Evolutionary conservation across 75 land plant genomes (phyloP).

Genomic region (Pinus albicaulis): DNA sequence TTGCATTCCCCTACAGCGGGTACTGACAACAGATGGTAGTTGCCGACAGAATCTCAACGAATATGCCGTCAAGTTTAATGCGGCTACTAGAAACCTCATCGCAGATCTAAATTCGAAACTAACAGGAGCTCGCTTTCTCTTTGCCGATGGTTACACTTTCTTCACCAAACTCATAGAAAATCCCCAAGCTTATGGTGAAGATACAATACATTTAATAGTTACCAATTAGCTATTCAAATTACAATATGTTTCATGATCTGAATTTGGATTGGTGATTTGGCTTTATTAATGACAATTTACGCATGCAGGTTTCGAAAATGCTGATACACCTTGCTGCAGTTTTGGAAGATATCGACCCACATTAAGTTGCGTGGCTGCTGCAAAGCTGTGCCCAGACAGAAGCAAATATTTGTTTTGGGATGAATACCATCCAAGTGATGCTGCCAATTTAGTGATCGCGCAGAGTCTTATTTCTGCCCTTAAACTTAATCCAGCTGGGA

Average conservation of each 20-base stretch:
- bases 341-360: not conserved
- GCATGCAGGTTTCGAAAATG: conserved; percentile 62
- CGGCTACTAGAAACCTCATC: too few relatives aligned
- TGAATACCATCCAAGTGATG: conserved; percentile 76
- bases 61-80: too few relatives aligned
- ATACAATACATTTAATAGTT: not conserved
- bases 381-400: too few relatives aligned
- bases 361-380: too few relatives aligned
- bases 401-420: too few relatives aligned
- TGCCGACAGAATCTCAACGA: too few relatives aligned
- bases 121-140: conserved; percentile 50
- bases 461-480: conserved; percentile 46
- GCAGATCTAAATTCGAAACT: conserved; percentile 33
- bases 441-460: conserved; percentile 73
- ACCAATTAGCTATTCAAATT: not conserved
- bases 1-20: too few relatives aligned
- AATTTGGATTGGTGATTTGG: not conserved
- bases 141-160: conserved; percentile 42
- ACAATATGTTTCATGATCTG: not conserved
- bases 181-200: conserved; percentile 63
- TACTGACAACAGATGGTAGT: too few relatives aligned
- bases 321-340: conserved; percentile 74
- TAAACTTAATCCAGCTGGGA: conserved; percentile 13
- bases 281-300: not conserved
- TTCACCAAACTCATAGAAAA: conserved; percentile 29